Conservation (phyloP, 345 rosid genomes). For the Heritiera fomes region DNA sequence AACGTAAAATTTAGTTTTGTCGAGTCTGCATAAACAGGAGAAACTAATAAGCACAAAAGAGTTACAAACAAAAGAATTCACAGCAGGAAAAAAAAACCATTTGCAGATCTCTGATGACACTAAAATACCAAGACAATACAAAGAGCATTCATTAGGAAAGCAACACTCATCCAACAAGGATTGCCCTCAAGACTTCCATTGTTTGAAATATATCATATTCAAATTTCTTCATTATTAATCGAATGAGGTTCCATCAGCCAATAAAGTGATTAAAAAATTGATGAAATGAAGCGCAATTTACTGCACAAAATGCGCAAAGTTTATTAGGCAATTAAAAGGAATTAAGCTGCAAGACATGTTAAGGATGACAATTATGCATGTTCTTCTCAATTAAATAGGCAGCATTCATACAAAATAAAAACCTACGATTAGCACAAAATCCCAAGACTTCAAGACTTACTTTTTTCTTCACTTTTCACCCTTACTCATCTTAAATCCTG, state of each 20-base stretch:
- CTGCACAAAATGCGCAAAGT: not conserved
- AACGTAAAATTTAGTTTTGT: slow-evolving; percentile 84
- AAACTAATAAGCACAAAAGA: slow-evolving; percentile 21
- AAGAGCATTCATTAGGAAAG: not conserved
- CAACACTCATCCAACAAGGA: not conserved
- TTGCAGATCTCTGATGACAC: not conserved
- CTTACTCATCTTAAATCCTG: not conserved
- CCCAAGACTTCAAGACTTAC: not conserved
- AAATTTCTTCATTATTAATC: not conserved
- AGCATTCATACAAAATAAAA: not conserved
- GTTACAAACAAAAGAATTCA: not conserved
- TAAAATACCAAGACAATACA: not conserved
- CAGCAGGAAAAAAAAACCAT: not conserved
- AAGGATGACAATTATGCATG: not conserved
- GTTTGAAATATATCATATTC: not conserved
- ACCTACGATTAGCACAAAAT: not conserved
- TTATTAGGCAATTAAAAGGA: not conserved
- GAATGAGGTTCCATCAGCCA: not conserved
- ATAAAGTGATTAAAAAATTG: not conserved
- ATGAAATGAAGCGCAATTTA: not conserved
- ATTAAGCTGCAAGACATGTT: not conserved
- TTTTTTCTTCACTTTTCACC: not conserved
- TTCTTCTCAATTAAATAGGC: not conserved
- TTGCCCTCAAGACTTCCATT: not conserved
- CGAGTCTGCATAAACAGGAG: slow-evolving; percentile 66